Evolutionary conservation across 352 stramenopile species (phyloP).

Genomic region (Pythium phragmitis): DNA sequence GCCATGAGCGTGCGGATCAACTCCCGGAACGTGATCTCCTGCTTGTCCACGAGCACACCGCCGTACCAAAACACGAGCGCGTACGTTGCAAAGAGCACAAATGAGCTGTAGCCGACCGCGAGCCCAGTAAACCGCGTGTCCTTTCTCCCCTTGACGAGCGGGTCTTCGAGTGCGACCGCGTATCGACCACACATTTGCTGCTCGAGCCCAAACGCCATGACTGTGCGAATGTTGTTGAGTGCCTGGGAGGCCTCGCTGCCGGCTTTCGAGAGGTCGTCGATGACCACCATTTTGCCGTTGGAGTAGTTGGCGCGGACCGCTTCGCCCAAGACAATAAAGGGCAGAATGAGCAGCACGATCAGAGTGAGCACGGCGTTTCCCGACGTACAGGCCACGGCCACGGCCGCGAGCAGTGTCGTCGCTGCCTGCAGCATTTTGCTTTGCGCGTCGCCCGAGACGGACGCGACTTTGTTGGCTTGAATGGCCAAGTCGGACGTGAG

Average conservation of each 20-base stretch:
- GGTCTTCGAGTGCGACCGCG: conserved; percentile 9
- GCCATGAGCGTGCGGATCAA: conserved; percentile 39
- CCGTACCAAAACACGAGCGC: conserved; percentile 28
- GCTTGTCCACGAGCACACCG: conserved; percentile 34
- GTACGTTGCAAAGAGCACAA: conserved; percentile 28
- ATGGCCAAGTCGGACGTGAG: conserved; percentile 48
- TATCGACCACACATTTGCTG: conserved; percentile 16
- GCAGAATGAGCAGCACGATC: conserved; percentile 55
- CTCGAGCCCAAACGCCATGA: conserved; percentile 38
- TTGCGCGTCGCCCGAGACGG: conserved; percentile 44
- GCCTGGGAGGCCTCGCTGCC: conserved; percentile 38
- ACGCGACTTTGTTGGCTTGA: conserved; percentile 40
- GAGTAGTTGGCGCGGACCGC: conserved; percentile 25
- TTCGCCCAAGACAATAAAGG: conserved; percentile 41
- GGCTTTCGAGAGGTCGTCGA: conserved; percentile 25
- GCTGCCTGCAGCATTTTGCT: conserved; percentile 43
- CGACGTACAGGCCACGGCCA: conserved; percentile 50
- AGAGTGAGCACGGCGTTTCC: conserved; percentile 59
- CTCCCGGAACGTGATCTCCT: conserved; percentile 39
- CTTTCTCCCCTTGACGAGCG: conserved; percentile 20
- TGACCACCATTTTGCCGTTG: conserved; percentile 19
- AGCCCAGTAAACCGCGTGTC: conserved; percentile 31
- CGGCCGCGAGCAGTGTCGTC: conserved; percentile 40
- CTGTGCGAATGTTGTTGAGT: conserved; percentile 45
- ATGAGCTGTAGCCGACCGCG: conserved; percentile 61